phyloP scores from a whole-genome alignment of 176 grass and related monocot genomes.

The Pharus latifolius region DNA sequence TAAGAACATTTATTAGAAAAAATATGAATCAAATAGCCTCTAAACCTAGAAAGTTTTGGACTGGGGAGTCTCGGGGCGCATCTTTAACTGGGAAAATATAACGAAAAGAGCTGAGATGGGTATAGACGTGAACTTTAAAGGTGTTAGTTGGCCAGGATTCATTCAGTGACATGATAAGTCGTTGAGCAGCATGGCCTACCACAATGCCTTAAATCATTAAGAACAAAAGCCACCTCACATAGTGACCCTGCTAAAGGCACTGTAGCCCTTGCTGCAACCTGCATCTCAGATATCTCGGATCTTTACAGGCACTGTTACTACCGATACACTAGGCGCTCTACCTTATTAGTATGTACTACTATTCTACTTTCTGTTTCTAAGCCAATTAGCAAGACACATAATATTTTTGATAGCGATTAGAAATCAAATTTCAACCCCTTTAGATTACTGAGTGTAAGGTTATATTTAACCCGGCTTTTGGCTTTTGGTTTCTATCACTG shows the following conservation, averaged over 20 bases:
- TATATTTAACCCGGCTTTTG: no score
- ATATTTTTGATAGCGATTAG: no score
- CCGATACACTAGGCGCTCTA: background rate
- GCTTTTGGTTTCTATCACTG: no score
- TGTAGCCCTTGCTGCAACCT: background rate
- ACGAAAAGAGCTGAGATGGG: constrained; percentile 3
- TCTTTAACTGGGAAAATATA: background rate
- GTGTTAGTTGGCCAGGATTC: constrained; percentile 18
- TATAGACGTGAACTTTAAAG: constrained; percentile 15
- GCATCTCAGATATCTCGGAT: background rate
- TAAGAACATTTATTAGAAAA: no score
- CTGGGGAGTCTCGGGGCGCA: no score
- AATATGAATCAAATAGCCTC: no score
- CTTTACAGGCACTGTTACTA: background rate
- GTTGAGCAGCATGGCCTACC: constrained; percentile 33
- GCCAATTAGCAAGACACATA: no score
- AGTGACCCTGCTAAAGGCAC: background rate
- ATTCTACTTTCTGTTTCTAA: no score
- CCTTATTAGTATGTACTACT: no score
- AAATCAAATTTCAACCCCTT: no score
- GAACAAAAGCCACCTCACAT: constrained; percentile 1
- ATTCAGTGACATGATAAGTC: constrained; percentile 36
- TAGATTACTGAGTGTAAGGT: no score
- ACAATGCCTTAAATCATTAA: constrained; percentile 22
- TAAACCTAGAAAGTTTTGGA: no score